Percentiles rank a stretch among this genome's conserved stretches.
Evolutionary conservation across 2,329 filamentous ascomycete genomes (phyloP).

Genomic region (Alternaria tenuissima): DNA sequence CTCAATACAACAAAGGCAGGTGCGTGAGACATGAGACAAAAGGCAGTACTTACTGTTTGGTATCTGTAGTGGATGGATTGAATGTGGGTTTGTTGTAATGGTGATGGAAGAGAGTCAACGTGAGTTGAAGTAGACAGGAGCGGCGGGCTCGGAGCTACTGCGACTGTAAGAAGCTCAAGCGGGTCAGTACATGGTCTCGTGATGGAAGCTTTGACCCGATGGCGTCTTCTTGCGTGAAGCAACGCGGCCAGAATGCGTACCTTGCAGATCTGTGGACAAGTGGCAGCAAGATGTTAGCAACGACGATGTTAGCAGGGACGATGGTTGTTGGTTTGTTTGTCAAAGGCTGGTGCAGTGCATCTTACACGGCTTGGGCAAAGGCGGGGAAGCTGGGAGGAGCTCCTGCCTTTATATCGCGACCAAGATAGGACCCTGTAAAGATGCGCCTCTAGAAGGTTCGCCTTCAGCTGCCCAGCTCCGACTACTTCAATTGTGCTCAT

Average conservation of each 20-base stretch:
- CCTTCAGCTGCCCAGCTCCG: conserved; percentile 6
- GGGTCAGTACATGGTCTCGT: conserved; percentile 47
- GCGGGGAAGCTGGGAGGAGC: conserved; percentile 25
- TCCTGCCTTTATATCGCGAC: conserved; percentile 23
- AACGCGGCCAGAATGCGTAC: conserved; percentile 32
- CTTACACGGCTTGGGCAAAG: conserved; percentile 21
- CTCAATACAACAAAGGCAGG: conserved; percentile 13
- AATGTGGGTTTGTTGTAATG: conserved; percentile 19
- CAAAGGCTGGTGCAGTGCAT: conserved; percentile 24
- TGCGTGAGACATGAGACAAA: background rate
- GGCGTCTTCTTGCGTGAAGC: conserved; percentile 27
- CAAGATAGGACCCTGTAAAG: conserved; percentile 5
- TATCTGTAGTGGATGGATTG: conserved; percentile 20
- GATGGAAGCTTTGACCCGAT: conserved; percentile 44
- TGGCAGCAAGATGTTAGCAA: conserved; percentile 6
- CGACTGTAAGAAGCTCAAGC: conserved; percentile 27
- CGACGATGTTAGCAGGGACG: conserved; percentile 3
- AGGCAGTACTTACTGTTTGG: conserved; percentile 42
- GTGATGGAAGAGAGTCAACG: conserved; percentile 21
- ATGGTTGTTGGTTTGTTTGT: conserved; percentile 22
- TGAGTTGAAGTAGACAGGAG: conserved; percentile 40
- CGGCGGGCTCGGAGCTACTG: conserved; percentile 33
- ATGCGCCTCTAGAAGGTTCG: conserved; percentile 22
- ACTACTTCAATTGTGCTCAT: conserved; percentile 8
- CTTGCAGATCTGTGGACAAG: conserved; percentile 33